Evolutionary conservation across 495 filamentous ascomycete genomes (phyloP).

Genomic region (Hypoxylon intermedium): DNA sequence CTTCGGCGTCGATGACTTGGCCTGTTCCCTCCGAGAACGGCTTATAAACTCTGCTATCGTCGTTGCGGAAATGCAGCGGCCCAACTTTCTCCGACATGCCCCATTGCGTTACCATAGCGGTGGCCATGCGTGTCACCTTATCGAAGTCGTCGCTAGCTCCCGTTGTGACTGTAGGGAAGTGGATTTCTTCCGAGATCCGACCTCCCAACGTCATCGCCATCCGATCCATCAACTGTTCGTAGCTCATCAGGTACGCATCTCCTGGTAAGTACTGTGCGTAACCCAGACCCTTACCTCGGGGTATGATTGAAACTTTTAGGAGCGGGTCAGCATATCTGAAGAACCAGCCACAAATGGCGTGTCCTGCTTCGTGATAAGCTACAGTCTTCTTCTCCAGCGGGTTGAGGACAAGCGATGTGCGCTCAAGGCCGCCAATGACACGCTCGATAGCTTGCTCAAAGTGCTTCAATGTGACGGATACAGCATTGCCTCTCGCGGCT

Average conservation of each 20-base stretch:
- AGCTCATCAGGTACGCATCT: conserved; percentile 93
- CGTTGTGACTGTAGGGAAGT: conserved; percentile 94
- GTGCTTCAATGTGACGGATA: conserved; percentile 80
- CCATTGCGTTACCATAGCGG: conserved; percentile 96
- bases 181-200: conserved; percentile 90
- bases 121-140: conserved; percentile 95
- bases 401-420: conserved; percentile 90
- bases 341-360: conserved; percentile 98
- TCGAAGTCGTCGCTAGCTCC: conserved; percentile 97
- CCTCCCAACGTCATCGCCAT: conserved; percentile 99
- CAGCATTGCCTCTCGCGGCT: conserved; percentile 84
- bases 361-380: conserved; percentile 97
- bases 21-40: conserved; percentile 95
- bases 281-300: conserved; percentile 89
- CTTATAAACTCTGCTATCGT: conserved; percentile 81
- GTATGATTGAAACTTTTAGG: conserved; percentile 98
- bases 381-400: conserved; percentile 94
- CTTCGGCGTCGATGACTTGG: conserved; percentile 87
- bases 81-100: conserved; percentile 95
- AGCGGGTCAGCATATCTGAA: conserved; percentile 95
- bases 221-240: conserved; percentile 96
- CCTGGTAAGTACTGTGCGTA: conserved; percentile 97
- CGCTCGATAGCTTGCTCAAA: conserved; percentile 98
- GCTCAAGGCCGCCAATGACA: conserved; percentile 93
- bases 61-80: conserved; percentile 85